phyloP scores from a whole-genome alignment of 2,329 filamentous ascomycete genomes.

The Ceratocystis smalleyi region DNA sequence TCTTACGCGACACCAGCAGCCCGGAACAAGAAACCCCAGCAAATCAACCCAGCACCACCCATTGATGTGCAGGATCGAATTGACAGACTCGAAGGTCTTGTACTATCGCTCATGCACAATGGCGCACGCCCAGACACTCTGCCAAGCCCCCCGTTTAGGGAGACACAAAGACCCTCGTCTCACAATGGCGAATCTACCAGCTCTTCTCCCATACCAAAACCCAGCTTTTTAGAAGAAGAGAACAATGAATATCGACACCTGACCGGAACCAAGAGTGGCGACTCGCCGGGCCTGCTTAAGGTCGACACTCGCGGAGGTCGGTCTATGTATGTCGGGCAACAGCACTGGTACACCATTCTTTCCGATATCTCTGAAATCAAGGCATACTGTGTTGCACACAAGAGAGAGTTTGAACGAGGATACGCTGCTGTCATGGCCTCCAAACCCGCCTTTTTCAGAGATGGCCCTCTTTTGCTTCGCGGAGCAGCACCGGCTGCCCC shows the following conservation, averaged over 20 bases:
- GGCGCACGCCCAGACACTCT: slow-evolving; percentile 38
- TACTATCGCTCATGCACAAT: slow-evolving; percentile 86
- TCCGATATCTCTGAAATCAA: slow-evolving; percentile 83
- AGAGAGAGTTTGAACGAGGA: slow-evolving; percentile 75
- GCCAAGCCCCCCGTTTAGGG: not conserved
- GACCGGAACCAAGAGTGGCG: slow-evolving; percentile 30
- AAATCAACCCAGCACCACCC: slow-evolving; percentile 42
- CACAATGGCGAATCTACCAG: slow-evolving; percentile 1
- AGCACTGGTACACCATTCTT: slow-evolving; percentile 69
- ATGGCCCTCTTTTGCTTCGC: slow-evolving; percentile 64
- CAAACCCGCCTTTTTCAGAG: slow-evolving; percentile 42
- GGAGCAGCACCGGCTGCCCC: slow-evolving; percentile 57
- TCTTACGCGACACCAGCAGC: slow-evolving; percentile 59
- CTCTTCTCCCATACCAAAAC: slow-evolving; percentile 1
- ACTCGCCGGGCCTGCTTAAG: slow-evolving; percentile 69
- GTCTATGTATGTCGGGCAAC: slow-evolving; percentile 66
- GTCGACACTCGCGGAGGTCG: slow-evolving; percentile 64
- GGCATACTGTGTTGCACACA: slow-evolving; percentile 72
- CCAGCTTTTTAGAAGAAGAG: not conserved
- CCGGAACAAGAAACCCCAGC: slow-evolving; percentile 57
- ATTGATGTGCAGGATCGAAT: slow-evolving; percentile 99
- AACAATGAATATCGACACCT: slow-evolving; percentile 24
- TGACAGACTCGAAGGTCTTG: slow-evolving; percentile 81
- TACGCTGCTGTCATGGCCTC: slow-evolving; percentile 58
- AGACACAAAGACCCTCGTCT: not conserved